These are phyloP conservation scores for Funneliformis caledonium DNA, from an alignment of 371 early-diverging fungal genomes.

Conservation along the genomic window DNA sequence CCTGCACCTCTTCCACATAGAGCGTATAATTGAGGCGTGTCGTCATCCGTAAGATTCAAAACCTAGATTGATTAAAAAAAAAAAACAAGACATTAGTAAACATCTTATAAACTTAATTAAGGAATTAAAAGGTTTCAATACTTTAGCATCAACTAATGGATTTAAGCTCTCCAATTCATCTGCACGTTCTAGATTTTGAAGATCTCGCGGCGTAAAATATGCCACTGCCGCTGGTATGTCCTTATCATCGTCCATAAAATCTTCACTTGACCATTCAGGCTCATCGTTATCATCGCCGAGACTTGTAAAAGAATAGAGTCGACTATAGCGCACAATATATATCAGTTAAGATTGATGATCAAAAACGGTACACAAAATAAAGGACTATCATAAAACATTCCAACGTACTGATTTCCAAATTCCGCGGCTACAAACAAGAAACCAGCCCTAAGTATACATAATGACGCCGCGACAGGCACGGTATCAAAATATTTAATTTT, in stretches of 20 bases:
- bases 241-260: slow-evolving; percentile 62
- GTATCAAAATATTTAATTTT: slow-evolving; percentile 95
- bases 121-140: slow-evolving; percentile 17
- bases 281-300: slow-evolving; percentile 91
- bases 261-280: slow-evolving; percentile 73
- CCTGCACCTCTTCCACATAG: slow-evolving; percentile 85
- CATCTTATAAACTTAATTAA: neutral
- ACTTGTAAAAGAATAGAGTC: slow-evolving; percentile 90
- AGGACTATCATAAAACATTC: neutral
- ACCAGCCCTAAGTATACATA: slow-evolving; percentile 90
- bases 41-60: slow-evolving; percentile 87
- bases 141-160: slow-evolving; percentile 75
- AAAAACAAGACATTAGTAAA: neutral
- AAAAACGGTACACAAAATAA: neutral
- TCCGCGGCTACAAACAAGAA: slow-evolving; percentile 92
- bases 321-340: slow-evolving; percentile 49
- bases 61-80: slow-evolving; percentile 50
- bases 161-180: slow-evolving; percentile 87
- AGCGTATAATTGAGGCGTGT: slow-evolving; percentile 91
- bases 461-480: slow-evolving; percentile 77
- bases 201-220: slow-evolving; percentile 78
- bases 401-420: slow-evolving; percentile 87
- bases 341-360: neutral
- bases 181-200: slow-evolving; percentile 84
- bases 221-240: slow-evolving; percentile 56